Percentiles rank a stretch among this genome's conserved stretches.
Conservation (phyloP, 495 filamentous ascomycete species). For the Neurospora discreta region DNA sequence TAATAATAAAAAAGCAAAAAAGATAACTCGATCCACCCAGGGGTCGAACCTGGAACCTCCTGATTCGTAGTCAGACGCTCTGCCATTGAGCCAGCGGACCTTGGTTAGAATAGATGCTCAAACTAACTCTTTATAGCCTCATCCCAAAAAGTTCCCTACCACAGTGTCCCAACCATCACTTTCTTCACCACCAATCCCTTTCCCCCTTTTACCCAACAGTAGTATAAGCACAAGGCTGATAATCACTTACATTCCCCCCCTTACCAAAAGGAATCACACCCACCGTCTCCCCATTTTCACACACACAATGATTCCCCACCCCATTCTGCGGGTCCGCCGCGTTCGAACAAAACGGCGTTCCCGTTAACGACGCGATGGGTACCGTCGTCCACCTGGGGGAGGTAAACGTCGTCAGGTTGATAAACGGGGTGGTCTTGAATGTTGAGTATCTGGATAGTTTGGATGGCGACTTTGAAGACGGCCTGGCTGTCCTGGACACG, state of each 20-base stretch:
- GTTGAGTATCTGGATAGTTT: not conserved
- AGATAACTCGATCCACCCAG: not conserved
- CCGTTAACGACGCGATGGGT: constrained; percentile 5
- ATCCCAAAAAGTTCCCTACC: not conserved
- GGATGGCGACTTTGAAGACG: not conserved
- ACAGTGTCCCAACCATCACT: not conserved
- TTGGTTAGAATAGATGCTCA: not conserved
- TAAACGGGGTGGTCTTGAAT: not conserved
- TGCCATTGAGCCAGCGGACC: not conserved
- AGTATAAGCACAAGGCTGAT: constrained; percentile 14
- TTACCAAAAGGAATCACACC: constrained; percentile 2
- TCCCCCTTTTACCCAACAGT: constrained; percentile 1
- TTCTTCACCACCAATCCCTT: not conserved
- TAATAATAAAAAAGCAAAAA: not conserved
- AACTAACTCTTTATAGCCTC: not conserved
- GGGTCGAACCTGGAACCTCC: not conserved
- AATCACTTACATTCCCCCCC: constrained; percentile 5
- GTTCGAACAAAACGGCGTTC: constrained; percentile 9
- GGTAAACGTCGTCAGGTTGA: not conserved
- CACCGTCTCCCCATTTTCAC: constrained; percentile 9
- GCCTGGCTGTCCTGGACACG: not conserved
- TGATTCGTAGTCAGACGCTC: not conserved
- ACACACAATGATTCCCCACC: constrained; percentile 10
- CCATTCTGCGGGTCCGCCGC: constrained; percentile 8
- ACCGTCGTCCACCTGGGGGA: constrained; percentile 6